phyloP scores from a whole-genome alignment of 2,329 filamentous ascomycete genomes.

The Xylariaceae sp. region DNA sequence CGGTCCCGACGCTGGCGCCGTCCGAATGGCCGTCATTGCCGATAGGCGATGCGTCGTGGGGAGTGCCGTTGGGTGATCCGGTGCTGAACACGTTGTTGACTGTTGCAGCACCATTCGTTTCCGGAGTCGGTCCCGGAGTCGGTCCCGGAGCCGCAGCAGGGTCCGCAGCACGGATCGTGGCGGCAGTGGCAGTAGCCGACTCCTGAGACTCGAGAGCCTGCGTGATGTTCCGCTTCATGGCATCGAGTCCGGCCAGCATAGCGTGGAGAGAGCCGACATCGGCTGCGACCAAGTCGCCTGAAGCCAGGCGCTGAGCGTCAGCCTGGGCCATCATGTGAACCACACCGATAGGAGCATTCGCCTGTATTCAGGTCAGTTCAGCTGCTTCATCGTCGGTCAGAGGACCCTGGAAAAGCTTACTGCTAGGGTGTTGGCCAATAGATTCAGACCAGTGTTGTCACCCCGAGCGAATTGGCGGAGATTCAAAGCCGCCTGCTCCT shows the following conservation, averaged over 20 bases:
- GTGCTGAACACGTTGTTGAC: too few relatives aligned
- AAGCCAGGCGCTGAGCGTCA: constrained; percentile 35
- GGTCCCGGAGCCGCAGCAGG: too few relatives aligned
- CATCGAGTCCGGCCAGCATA: constrained; percentile 40
- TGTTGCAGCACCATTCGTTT: constrained; percentile 7
- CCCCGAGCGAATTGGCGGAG: too few relatives aligned
- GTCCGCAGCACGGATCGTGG: too few relatives aligned
- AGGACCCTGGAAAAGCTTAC: too few relatives aligned
- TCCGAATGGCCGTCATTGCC: constrained; percentile 14
- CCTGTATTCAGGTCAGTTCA: too few relatives aligned
- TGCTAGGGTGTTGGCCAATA: too few relatives aligned
- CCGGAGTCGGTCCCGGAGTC: too few relatives aligned
- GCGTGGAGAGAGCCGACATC: constrained; percentile 40
- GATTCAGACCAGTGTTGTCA: too few relatives aligned
- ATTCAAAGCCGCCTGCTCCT: constrained; percentile 60
- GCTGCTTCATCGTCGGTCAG: too few relatives aligned
- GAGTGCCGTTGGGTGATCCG: constrained; percentile 11
- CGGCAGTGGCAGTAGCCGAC: constrained; percentile 3
- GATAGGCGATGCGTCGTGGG: constrained; percentile 9
- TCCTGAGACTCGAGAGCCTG: constrained; percentile 28
- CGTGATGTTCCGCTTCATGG: constrained; percentile 35
- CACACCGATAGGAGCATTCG: too few relatives aligned
- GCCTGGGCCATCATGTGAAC: constrained; percentile 42
- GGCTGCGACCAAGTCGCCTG: constrained; percentile 29
- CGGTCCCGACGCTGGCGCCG: constrained; percentile 5